Conservation (phyloP, 2,329 filamentous ascomycete genomes). For the Triangularia setosa region DNA sequence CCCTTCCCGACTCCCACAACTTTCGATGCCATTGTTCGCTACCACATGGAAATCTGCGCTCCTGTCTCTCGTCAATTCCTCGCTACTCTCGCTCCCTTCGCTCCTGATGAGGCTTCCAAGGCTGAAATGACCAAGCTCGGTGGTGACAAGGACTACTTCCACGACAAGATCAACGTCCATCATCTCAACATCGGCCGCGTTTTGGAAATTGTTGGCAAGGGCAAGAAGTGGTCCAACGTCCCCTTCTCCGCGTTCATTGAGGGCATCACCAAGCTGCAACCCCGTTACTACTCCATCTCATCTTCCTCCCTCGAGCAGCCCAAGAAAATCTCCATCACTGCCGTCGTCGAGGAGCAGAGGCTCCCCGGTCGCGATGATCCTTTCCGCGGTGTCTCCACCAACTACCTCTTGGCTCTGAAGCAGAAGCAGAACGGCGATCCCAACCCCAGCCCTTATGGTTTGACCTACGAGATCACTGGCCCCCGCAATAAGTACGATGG, state of each 20-base stretch:
- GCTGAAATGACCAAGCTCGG: slow-evolving; percentile 85
- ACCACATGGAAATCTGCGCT: slow-evolving; percentile 94
- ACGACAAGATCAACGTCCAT: slow-evolving; percentile 73
- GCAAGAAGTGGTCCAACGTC: slow-evolving; percentile 74
- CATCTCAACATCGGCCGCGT: slow-evolving; percentile 89
- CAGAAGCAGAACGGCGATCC: slow-evolving; percentile 92
- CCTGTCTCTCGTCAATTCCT: slow-evolving; percentile 96
- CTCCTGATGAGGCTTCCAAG: slow-evolving; percentile 79
- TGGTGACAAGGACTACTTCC: slow-evolving; percentile 92
- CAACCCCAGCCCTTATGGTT: slow-evolving; percentile 73
- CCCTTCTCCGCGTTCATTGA: slow-evolving; percentile 96
- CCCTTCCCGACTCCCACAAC: slow-evolving; percentile 97
- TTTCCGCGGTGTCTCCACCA: slow-evolving; percentile 93
- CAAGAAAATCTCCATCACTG: slow-evolving; percentile 91
- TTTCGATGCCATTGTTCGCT: slow-evolving; percentile 87
- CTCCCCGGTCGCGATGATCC: slow-evolving; percentile 71
- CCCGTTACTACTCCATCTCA: slow-evolving; percentile 98
- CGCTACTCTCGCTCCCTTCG: slow-evolving; percentile 80
- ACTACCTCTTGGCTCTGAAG: slow-evolving; percentile 91
- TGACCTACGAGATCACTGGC: slow-evolving; percentile 81
- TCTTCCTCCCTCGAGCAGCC: slow-evolving; percentile 93
- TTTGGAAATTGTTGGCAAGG: slow-evolving; percentile 67
- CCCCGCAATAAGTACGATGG: slow-evolving; percentile 97
- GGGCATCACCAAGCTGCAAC: slow-evolving; percentile 89
- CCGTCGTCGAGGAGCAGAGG: slow-evolving; percentile 80